Percentiles rank a stretch among this genome's conserved stretches.
These are phyloP conservation scores for Saitozyma sp. DNA, from an alignment of 768 basidiomycete genomes.

Conservation along the genomic window DNA sequence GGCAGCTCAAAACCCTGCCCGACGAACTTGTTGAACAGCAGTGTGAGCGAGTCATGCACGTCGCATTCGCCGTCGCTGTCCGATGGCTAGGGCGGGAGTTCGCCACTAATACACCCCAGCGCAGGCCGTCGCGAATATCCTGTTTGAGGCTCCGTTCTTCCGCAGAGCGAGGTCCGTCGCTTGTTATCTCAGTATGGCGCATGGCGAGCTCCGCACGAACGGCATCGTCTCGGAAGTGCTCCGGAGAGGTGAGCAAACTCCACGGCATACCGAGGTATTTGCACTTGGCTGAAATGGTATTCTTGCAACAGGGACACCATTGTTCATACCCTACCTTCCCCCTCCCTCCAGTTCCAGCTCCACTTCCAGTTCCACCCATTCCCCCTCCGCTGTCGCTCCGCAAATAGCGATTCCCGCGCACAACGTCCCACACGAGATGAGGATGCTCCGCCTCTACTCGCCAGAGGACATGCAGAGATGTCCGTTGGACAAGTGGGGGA, in stretches of 20 bases:
- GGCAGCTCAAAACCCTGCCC: conserved; percentile 28
- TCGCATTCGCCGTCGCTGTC: neutral
- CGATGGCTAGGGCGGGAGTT: neutral
- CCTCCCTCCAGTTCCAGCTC: conserved; percentile 2
- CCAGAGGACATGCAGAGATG: conserved; percentile 28
- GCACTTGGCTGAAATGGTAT: neutral
- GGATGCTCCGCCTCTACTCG: conserved; percentile 41
- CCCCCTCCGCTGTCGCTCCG: neutral
- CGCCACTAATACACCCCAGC: conserved; percentile 14
- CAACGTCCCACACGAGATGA: conserved; percentile 19
- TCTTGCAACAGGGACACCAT: conserved; percentile 17
- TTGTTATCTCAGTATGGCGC: conserved; percentile 44
- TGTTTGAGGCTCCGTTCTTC: conserved; percentile 30
- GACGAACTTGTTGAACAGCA: conserved; percentile 31
- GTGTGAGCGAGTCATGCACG: conserved; percentile 25
- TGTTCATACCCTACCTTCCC: conserved; percentile 41
- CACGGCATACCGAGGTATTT: neutral
- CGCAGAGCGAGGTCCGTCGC: conserved; percentile 30
- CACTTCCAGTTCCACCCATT: neutral
- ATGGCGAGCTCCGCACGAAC: conserved; percentile 39
- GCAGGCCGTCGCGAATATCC: conserved; percentile 16
- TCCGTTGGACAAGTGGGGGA: conserved; percentile 46
- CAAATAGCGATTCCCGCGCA: neutral
- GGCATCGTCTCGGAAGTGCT: conserved; percentile 35
- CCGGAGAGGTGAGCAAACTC: conserved; percentile 16